Percentiles rank a stretch among this genome's conserved stretches.
phyloP scores from a whole-genome alignment of 116 monocot genomes.

The Papilionanthe hybrid region DNA sequence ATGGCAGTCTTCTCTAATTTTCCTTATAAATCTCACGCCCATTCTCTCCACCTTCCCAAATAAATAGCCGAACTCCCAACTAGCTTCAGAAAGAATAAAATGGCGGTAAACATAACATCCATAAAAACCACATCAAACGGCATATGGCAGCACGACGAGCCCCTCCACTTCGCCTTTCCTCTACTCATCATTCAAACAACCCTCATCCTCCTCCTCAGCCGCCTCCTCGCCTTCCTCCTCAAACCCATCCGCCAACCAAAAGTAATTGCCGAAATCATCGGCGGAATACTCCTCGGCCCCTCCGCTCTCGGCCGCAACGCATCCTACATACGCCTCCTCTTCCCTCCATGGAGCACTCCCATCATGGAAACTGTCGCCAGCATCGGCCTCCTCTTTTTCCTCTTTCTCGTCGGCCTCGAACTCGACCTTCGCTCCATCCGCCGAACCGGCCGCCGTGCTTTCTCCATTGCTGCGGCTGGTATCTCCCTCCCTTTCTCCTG shows the following conservation, averaged over 20 bases:
- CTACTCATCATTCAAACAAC: constrained; percentile 19
- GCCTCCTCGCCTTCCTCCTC: constrained; percentile 21
- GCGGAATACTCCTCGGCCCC: constrained; percentile 22
- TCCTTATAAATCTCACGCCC: too few relatives aligned
- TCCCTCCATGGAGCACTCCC: constrained; percentile 14
- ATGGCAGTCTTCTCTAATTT: too few relatives aligned
- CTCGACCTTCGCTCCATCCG: constrained; percentile 22
- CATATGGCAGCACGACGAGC: constrained; percentile 18
- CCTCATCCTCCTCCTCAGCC: constrained; percentile 18
- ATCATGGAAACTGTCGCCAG: constrained; percentile 19
- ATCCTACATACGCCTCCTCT: constrained; percentile 1
- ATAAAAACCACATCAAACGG: constrained; percentile 25
- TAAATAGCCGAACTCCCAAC: too few relatives aligned
- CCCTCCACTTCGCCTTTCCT: constrained; percentile 21
- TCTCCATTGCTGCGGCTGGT: constrained; percentile 25
- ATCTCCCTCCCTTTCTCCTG: constrained; percentile 23
- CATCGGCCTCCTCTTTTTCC: constrained; percentile 31
- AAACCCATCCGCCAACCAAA: constrained; percentile 24
- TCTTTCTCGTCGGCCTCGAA: constrained; percentile 32
- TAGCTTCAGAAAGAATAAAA: too few relatives aligned
- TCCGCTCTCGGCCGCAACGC: constrained; percentile 21
- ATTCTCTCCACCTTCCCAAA: too few relatives aligned
- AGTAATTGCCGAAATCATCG: constrained; percentile 35
- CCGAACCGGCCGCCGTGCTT: constrained; percentile 16
- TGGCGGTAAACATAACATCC: constrained; percentile 3